Percentiles rank a stretch among this genome's conserved stretches.
Conservation (phyloP, 1,284 basidiomycete species). For the Tausonia pullulans region DNA sequence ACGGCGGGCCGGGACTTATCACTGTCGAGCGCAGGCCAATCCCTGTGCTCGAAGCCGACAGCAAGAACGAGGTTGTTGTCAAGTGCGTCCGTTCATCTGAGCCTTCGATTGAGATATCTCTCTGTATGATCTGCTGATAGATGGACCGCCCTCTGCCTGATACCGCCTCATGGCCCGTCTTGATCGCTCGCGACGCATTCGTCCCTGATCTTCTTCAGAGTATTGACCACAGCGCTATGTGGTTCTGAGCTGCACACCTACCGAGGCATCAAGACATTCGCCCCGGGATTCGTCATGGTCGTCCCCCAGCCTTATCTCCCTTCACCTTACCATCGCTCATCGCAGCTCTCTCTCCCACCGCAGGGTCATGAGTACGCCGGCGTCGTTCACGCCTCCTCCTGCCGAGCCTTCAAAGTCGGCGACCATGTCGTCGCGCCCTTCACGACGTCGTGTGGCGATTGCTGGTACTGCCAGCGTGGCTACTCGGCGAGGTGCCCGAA, state of each 20-base stretch:
- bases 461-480: constrained; percentile 53
- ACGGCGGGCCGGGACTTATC: constrained; percentile 24
- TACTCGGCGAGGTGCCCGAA: constrained; percentile 64
- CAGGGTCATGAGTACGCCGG: constrained; percentile 75
- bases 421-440: constrained; percentile 82
- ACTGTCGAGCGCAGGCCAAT: constrained; percentile 24
- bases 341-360: background rate
- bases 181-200: too few relatives aligned
- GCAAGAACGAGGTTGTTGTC: constrained; percentile 25
- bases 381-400: constrained; percentile 58
- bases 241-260: constrained; percentile 77
- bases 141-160: too few relatives aligned
- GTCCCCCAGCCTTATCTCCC: background rate
- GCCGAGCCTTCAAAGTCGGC: constrained; percentile 52
- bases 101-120: background rate
- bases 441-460: constrained; percentile 61
- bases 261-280: constrained; percentile 43
- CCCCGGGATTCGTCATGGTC: constrained; percentile 24
- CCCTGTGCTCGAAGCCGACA: constrained; percentile 21
- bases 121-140: constrained; percentile 5
- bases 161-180: too few relatives aligned
- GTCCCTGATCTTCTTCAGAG: background rate
- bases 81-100: constrained; percentile 23
- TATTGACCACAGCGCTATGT: constrained; percentile 46
- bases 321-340: background rate